phyloP scores from a whole-genome alignment of 1,284 basidiomycete species.

The Pseudozyma pruni region DNA sequence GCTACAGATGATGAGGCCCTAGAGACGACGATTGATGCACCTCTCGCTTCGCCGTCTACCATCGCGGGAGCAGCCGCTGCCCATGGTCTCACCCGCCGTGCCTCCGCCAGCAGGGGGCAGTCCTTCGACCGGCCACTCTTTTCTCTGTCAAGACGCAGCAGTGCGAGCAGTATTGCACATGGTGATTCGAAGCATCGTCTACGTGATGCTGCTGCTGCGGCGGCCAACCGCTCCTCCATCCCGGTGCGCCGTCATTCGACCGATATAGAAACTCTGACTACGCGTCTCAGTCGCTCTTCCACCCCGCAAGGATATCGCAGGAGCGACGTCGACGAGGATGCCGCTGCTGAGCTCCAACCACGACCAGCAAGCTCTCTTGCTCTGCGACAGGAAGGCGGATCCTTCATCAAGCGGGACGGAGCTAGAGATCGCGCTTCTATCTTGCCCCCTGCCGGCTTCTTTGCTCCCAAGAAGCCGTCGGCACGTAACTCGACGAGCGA shows the following conservation, averaged over 20 bases:
- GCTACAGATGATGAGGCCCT: neutral
- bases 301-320: constrained; percentile 31
- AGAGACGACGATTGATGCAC: constrained; percentile 22
- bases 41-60: neutral
- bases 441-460: constrained; percentile 54
- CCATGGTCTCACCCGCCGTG: constrained; percentile 2
- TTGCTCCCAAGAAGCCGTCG: constrained; percentile 49
- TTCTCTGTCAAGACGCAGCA: constrained; percentile 24
- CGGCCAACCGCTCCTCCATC: constrained; percentile 25
- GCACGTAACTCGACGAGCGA: constrained; percentile 27
- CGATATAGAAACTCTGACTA: constrained; percentile 31
- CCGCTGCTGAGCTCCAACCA: neutral
- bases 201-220: constrained; percentile 36
- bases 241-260: constrained; percentile 24
- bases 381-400: constrained; percentile 16
- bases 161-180: constrained; percentile 7
- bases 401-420: constrained; percentile 35
- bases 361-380: constrained; percentile 22
- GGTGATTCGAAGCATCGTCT: constrained; percentile 23
- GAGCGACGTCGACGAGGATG: constrained; percentile 22
- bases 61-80: neutral
- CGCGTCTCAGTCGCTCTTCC: constrained; percentile 26
- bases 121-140: constrained; percentile 29
- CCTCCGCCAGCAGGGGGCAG: constrained; percentile 11
- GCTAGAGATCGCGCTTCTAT: constrained; percentile 39